Evolutionary conservation across 108 stramenopile species (phyloP), one percentile per base, ranked within the genome.

Genomic region (Tribonema minus): DNA sequence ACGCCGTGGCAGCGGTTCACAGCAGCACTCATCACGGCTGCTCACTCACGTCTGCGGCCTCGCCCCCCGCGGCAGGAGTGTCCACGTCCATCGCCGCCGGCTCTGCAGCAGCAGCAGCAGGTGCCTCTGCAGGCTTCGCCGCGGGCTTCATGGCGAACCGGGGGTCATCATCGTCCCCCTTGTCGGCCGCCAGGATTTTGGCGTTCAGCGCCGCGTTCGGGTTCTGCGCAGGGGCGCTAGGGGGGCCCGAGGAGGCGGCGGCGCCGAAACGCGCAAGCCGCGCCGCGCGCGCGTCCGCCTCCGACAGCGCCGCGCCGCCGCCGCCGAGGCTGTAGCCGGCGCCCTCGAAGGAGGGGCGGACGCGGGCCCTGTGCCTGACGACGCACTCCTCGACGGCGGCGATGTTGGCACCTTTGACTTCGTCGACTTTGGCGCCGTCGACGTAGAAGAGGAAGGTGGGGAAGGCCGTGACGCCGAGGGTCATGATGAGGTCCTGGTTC

Each of bases 391-490:
- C 81, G 27, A 82, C 33, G 60, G 72, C 81, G 5, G 70, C 35
- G 26, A 81, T 80, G 36, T 82, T 82, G 27, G 81, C 77, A 27
- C 81, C 81, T 0, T 23, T 25, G 12, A 79, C 61, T 62, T 82
- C 77, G 37, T 83, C 82, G 3, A 83, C 30, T 72, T 81, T 73
- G 27, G 65, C n/a, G 15, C 80, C 72, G 38, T 83, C 75, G 12
- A 83, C 37, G 46, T 81, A 83, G 37, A 83, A 75, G n/a, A 67
- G 80, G 67, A 83, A 83, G 1, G 82, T 83, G 6, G 82, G 82
- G 71, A 83, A 83, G 29, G 59, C 70, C 29, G 23, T 4, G 15
- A 83, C 32, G 38, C 79, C 80, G 25, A 40, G 39, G 36, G 72
- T 15, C 61, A 33, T 20, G 34, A 82, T 72, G 32, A 82, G 72